Evolutionary conservation across 1,284 basidiomycete species (phyloP), one percentile per base, ranked within the genome.

Genomic region (Rhodotorula sp.): DNA sequence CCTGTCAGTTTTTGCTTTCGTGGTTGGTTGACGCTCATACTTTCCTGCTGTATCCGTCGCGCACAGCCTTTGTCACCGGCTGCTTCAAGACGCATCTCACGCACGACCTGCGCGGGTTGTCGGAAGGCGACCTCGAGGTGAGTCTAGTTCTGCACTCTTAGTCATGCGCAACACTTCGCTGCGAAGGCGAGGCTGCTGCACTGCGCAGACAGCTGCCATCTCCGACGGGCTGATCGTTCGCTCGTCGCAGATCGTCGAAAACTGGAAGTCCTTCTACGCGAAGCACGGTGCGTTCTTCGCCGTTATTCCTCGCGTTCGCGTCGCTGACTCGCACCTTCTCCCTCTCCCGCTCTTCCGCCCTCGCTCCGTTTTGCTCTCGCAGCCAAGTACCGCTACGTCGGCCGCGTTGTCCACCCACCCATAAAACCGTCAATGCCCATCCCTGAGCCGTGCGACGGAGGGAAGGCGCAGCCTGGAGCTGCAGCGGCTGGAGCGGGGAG

Each of bases 181-280:
- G 40, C 40, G 37, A 13, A 24, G 24, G 34, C 18, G 5, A 52
- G 26, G 46, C 28, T 50, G 16, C 40, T 13, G 13, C 15, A 13
- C 40, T 44, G 13, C 15, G 40, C 11, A 13, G 15, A 18, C 16
- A 11, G 2, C 60, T 65, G 30, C 47, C 30, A 61, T 16, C 44
- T 13, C 50, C 54, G 26, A 47, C 24, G 34, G 5, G 34, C 44
- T 30, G 28, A 4, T n/a, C 31, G 34, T 47, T 48, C 60, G 28
- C 69, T 59, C 10, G 31, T 44, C 55, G 37, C 74, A 94, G 90
- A 82, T 89, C 64, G 82, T 96, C 28, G 79, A 86, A 55, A 87
- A 92, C 76, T 97, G 94, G 94, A 92, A 92, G 81, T 83, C 86
- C 48, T 97, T 94, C 83, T 97, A 93, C 77, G 80, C 83, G 3